Evolutionary conservation across 208 protist genomes (phyloP).

Genomic region (Naegleria fowleri): DNA sequence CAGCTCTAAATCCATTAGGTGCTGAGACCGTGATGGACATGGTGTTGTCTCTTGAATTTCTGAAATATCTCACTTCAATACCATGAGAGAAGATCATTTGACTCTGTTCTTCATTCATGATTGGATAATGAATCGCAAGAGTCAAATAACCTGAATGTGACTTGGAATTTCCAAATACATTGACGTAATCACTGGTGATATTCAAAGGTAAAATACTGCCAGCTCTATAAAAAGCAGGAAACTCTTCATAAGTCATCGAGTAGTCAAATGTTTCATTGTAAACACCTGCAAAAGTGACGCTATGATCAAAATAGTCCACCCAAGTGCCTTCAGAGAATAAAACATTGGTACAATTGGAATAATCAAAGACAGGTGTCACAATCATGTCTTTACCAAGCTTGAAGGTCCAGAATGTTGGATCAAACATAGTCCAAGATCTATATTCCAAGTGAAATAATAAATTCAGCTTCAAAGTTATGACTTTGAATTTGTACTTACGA

Average conservation of each 20-base stretch:
- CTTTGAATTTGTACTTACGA: no score
- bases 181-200: neutral
- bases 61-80: neutral
- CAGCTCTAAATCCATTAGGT: neutral
- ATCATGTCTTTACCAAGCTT: neutral
- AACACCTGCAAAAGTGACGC: neutral
- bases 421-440: neutral
- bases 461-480: no score
- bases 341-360: neutral
- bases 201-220: conserved; percentile 36
- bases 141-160: neutral
- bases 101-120: neutral
- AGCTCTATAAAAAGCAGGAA: conserved; percentile 32
- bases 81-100: neutral
- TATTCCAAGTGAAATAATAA: no score
- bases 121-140: neutral
- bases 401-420: neutral
- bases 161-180: neutral
- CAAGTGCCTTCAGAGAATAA: neutral
- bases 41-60: neutral
- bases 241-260: neutral
- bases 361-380: neutral
- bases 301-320: neutral
- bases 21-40: neutral
- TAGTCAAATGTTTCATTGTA: conserved; percentile 23